Base-by-base conservation (phyloP, 176 grass and related monocot genomes). In the Triticum urartu region DNA sequence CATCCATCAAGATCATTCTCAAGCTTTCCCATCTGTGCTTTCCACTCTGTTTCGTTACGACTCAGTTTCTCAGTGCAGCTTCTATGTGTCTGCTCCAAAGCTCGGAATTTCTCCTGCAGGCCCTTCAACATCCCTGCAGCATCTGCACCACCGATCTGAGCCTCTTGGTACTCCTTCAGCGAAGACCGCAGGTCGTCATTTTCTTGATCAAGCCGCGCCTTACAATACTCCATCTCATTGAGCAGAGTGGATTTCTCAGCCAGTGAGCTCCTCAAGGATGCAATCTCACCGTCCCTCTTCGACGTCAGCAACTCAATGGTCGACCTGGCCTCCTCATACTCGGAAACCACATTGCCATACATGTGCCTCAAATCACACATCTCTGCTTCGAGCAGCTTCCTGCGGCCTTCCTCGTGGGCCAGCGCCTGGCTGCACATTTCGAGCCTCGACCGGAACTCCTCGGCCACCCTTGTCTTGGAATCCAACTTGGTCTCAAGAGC, bases 351-450 rank as follows among this genome's bases (percentile, higher is more conserved):
- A 60, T 62, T 88, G 62, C 93, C 85, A 45, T 92, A 94, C 83
- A 68, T 30, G 18, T 68, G 54, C 39, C 71, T 84, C 54, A 88
- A 66, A 86, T 95, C 92, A 35, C 79, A 84, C 83, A 98, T 78
- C 89, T 96, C 88, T 6, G 81, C 82, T 64, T 98, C 88, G 0
- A 98, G 72, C 28, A 79, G 61, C 77, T 95, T 98, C 83, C 94
- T 92, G 62, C 88, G 67, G 67, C 97, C 93, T 64, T 98, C 97
- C 88, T 98, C 97, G 2, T 85, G 90, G 9, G 94, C 90, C 26
- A 98, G 52, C 0, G 87, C 94, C 84, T 96, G 90, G 65, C 93
- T 96, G 86, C 94, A 96, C 84, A 92, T 92, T 32, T 92, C 87
- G 0, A 98, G 79, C 45, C 87, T 91, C 0, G 88, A 77, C 40